Conservation (phyloP, 169 alveolate genomes). For the Eimeria maxima region DNA sequence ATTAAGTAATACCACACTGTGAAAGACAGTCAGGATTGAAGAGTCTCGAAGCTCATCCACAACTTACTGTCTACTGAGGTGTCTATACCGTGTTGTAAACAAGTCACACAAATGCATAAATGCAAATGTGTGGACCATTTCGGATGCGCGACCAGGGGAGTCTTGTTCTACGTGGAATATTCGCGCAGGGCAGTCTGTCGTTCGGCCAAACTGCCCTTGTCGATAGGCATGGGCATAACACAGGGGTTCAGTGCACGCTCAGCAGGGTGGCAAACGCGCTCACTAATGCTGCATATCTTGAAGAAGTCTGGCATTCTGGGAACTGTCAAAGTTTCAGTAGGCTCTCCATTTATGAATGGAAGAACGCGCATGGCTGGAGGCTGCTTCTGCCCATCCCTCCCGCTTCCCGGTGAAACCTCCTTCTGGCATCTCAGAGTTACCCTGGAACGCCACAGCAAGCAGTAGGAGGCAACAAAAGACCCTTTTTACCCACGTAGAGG, state of each 20-base stretch:
- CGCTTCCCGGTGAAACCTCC: constrained; percentile 15
- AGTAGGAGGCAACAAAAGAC: not conserved
- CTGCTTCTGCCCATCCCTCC: constrained; percentile 10
- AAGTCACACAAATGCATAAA: not conserved
- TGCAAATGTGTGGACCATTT: not conserved
- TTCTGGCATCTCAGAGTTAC: constrained; percentile 44
- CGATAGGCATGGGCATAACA: not conserved
- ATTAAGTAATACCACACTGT: too few species aligned
- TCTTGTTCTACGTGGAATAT: not conserved
- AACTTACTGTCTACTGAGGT: not conserved
- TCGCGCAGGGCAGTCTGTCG: too few species aligned
- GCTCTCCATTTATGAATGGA: constrained; percentile 53
- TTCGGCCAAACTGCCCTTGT: not conserved
- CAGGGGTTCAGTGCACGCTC: not conserved
- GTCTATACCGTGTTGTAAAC: not conserved
- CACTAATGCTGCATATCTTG: constrained; percentile 64
- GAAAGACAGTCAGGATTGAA: not conserved
- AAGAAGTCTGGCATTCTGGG: constrained; percentile 65
- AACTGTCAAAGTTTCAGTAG: constrained; percentile 18
- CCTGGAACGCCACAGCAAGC: not conserved
- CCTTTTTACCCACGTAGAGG: not conserved
- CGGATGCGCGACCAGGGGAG: not conserved
- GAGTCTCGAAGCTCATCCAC: not conserved
- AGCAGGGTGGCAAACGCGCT: not conserved
- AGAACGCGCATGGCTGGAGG: constrained; percentile 49